Percentiles rank a stretch among this genome's conserved stretches.
phyloP scores from a whole-genome alignment of 148 eudicot species.

The Rhododendron ferrugineum region DNA sequence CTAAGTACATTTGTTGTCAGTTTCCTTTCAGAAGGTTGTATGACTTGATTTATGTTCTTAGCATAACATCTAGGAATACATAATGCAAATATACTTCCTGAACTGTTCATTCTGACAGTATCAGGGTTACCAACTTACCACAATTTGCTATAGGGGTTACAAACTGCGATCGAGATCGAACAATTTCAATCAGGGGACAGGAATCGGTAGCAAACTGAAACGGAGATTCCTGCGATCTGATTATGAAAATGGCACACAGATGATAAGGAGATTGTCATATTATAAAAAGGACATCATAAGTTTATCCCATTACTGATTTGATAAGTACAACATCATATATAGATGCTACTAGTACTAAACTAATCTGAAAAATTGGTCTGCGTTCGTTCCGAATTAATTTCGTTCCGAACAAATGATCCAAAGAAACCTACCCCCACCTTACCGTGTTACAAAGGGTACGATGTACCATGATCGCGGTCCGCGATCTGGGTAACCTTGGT shows the following conservation, averaged over 20 bases:
- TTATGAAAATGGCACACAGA: background rate
- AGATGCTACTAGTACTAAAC: background rate
- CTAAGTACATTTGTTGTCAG: background rate
- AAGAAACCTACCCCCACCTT: background rate
- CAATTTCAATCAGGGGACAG: background rate
- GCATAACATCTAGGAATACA: background rate
- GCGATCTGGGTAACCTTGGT: background rate
- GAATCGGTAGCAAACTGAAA: background rate
- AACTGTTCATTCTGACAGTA: background rate
- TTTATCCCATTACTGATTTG: background rate
- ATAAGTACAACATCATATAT: background rate
- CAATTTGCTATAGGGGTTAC: background rate
- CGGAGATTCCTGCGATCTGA: background rate
- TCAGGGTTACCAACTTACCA: background rate
- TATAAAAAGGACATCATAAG: background rate
- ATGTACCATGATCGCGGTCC: background rate
- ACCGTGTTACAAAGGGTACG: too few species aligned
- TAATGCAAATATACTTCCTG: background rate
- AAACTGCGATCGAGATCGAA: background rate
- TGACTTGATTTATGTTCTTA: background rate
- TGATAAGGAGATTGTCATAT: background rate
- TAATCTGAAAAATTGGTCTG: too few species aligned
- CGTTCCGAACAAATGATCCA: background rate
- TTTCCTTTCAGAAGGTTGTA: background rate
- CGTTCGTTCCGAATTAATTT: too few species aligned